These are phyloP conservation scores for Albugo candida DNA, from an alignment of 352 stramenopile genomes.

Conservation along the genomic window DNA sequence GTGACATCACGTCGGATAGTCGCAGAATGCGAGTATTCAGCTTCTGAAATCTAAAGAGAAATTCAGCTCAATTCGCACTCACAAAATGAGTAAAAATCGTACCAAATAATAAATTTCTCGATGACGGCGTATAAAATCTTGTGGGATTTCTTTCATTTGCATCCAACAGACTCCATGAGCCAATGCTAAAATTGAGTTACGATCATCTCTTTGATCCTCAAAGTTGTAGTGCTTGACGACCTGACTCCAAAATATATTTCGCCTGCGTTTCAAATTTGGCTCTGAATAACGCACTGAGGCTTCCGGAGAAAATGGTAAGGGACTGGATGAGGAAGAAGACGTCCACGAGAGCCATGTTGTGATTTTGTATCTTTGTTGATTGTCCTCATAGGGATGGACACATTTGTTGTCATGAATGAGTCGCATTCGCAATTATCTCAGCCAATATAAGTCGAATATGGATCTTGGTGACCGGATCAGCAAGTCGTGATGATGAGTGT, in stretches of 20 bases:
- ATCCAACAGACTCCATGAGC: conserved; percentile 47
- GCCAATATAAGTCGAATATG: too few relatives aligned
- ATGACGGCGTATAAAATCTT: conserved; percentile 38
- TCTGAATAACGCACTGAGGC: background rate
- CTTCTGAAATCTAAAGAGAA: conserved; percentile 19
- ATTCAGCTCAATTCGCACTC: background rate
- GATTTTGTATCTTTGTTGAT: background rate
- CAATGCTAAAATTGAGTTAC: conserved; percentile 33
- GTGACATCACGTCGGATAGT: conserved; percentile 65
- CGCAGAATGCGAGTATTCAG: conserved; percentile 44
- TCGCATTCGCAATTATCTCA: background rate
- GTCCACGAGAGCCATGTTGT: background rate
- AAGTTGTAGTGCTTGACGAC: conserved; percentile 72
- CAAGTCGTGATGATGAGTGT: too few relatives aligned
- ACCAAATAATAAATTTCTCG: conserved; percentile 63
- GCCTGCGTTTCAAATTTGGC: background rate
- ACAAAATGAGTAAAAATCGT: background rate
- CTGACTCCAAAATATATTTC: conserved; percentile 53
- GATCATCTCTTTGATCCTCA: conserved; percentile 28
- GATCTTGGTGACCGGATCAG: too few relatives aligned
- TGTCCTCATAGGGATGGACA: background rate
- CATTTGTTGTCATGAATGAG: background rate
- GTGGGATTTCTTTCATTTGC: conserved; percentile 24
- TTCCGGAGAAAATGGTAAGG: background rate
- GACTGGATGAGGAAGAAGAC: background rate